Evolutionary conservation across 495 filamentous ascomycete species (phyloP), one percentile per base, ranked within the genome.

Genomic region (Aspergillus mulundensis): DNA sequence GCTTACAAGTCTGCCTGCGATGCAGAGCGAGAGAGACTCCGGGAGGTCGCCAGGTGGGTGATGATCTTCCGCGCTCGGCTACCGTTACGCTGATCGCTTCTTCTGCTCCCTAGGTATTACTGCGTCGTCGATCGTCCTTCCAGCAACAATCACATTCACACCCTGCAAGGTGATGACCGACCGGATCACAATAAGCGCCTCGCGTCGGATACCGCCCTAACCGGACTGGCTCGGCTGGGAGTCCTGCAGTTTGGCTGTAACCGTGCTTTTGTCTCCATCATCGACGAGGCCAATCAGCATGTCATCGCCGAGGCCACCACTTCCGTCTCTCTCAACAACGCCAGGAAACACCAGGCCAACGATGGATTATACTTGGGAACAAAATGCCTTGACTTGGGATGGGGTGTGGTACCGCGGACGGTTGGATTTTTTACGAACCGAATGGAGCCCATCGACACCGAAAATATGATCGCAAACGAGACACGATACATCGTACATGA

Each of bases 281-380:
- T 86, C 56, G 84, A 84, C 59, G 70, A 74, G 23, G 72, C 76
- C 5, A 70, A 73, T 39, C 80, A 84, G 61, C 81, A 84, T 55
- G 75, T 88, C 34, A 71, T 87, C 16, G 84, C 85, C 19, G 85
- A 88, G 59, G 82, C 83, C 1, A 84, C 84, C 0, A 71, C 67
- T 16, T 78, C 78, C 0, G 50, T 84, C 0, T 81, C 81, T 0
- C 61, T 84, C 6, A 62, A 65, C 11, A 47, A 71, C 42, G 66
- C 66, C 25, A 58, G 73, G 39, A 61, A 61, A 20, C 62, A 72
- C 50, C 54, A 61, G 20, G 65, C 71, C 0, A 63, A 68, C 14
- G 75, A 79, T 57, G 67, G 60, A 4, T 65, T 82, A 19, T 75
- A 72, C 49, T 67, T 81, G 6, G 77, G 78, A 7, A 69, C 69